A percentile compares a stretch with the other conserved stretches of the same genome.
phyloP scores from a whole-genome alignment of 352 stramenopile species.

The Phytophthora lateralis region DNA sequence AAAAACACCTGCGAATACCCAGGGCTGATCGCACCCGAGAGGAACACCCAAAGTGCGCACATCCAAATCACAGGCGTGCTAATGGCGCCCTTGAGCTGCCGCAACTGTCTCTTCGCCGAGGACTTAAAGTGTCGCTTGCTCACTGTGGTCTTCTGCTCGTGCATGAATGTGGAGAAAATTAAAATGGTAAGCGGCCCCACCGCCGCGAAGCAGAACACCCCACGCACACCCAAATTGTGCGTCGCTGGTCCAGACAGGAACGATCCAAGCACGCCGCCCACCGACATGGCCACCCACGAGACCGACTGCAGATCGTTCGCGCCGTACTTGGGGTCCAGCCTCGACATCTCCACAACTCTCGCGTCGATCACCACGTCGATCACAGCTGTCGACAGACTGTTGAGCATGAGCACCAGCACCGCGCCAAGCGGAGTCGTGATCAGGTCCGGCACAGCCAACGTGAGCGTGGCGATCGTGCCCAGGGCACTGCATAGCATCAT shows the following conservation, averaged over 20 bases:
- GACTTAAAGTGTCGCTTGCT: conserved; percentile 53
- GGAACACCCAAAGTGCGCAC: conserved; percentile 96
- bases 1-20: conserved; percentile 95
- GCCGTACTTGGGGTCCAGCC: conserved; percentile 81
- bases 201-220: conserved; percentile 93
- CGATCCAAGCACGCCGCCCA: conserved; percentile 93
- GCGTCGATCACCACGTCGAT: conserved; percentile 97
- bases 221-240: conserved; percentile 88
- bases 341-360: conserved; percentile 95
- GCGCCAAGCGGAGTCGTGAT: conserved; percentile 64
- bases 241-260: conserved; percentile 93
- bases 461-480: conserved; percentile 60
- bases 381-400: conserved; percentile 90
- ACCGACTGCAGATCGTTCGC: conserved; percentile 94
- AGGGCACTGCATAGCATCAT: conserved; percentile 90
- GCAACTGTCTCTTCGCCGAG: conserved; percentile 57
- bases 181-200: conserved; percentile 91
- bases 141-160: conserved; percentile 70
- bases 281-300: conserved; percentile 93
- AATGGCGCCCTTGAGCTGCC: conserved; percentile 80
- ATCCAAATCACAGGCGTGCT: conserved; percentile 93
- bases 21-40: conserved; percentile 93
- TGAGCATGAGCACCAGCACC: conserved; percentile 74
- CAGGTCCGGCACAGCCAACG: conserved; percentile 55
- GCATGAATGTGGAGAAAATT: conserved; percentile 87